Percentiles rank a stretch among this genome's conserved stretches.
phyloP scores from a whole-genome alignment of 2,329 filamentous ascomycete genomes.

The Thyridium curvatum region DNA sequence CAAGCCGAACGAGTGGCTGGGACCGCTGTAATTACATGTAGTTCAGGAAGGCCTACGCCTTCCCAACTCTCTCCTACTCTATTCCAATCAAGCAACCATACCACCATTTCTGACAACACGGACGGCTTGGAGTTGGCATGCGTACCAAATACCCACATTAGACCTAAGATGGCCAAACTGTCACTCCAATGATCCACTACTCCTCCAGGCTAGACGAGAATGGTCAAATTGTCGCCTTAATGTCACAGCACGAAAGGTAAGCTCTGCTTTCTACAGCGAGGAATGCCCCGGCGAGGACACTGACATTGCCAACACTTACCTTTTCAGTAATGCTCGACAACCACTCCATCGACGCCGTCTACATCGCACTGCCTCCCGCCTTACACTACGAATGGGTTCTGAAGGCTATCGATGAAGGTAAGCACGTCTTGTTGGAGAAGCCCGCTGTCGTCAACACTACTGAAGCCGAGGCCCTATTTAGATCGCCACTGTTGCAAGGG shows the following conservation, averaged over 20 bases:
- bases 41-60: too few species aligned
- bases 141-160: too few species aligned
- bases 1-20: too few species aligned
- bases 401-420: conserved; percentile 29
- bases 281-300: background rate
- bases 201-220: too few species aligned
- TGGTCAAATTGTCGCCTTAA: too few species aligned
- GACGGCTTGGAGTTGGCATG: too few species aligned
- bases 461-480: conserved; percentile 28
- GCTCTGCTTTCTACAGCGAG: too few species aligned
- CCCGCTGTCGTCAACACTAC: conserved; percentile 28
- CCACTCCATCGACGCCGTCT: conserved; percentile 31
- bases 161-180: too few species aligned
- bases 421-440: conserved; percentile 41
- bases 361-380: conserved; percentile 29
- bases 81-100: too few species aligned
- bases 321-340: conserved; percentile 25
- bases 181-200: background rate
- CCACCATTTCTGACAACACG: too few species aligned
- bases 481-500: conserved; percentile 16
- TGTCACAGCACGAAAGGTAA: conserved; percentile 6
- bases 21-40: too few species aligned
- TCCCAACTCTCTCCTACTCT: too few species aligned
- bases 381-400: conserved; percentile 30
- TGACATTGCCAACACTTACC: conserved; percentile 12